A percentile compares a stretch with the other conserved stretches of the same genome.
These are phyloP conservation scores for Saccharomycopsis guyanensis DNA, from an alignment of 805 yeast genomes.

Conservation along the genomic window DNA sequence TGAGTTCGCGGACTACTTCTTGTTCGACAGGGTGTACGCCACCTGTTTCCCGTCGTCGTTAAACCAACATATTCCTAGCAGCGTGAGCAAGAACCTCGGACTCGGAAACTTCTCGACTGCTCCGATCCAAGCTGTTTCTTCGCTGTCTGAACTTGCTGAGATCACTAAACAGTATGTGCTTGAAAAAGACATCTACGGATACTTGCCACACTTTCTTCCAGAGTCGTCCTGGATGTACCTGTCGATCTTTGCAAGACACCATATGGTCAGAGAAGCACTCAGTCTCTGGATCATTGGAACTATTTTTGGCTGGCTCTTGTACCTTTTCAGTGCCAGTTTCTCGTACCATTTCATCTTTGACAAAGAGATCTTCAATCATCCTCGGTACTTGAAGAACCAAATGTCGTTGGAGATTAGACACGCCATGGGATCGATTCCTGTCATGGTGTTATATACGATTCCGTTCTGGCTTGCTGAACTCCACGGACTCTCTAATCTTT, in stretches of 20 bases:
- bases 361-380: slow-evolving; percentile 87
- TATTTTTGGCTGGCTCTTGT: slow-evolving; percentile 81
- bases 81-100: slow-evolving; percentile 23
- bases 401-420: slow-evolving; percentile 73
- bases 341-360: slow-evolving; percentile 79
- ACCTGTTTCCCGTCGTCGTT: slow-evolving; percentile 52
- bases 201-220: slow-evolving; percentile 50
- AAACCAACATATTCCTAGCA: slow-evolving; percentile 29
- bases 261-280: slow-evolving; percentile 60
- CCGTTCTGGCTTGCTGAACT: slow-evolving; percentile 88
- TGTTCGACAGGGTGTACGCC: slow-evolving; percentile 73
- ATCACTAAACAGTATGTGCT: slow-evolving; percentile 16
- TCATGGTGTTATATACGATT: slow-evolving; percentile 77
- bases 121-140: slow-evolving; percentile 12
- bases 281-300: slow-evolving; percentile 64
- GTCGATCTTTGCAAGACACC: slow-evolving; percentile 69
- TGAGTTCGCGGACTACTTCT: slow-evolving; percentile 66
- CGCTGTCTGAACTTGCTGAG: slow-evolving; percentile 2
- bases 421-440: slow-evolving; percentile 77
- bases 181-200: slow-evolving; percentile 46
- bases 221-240: slow-evolving; percentile 48
- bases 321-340: slow-evolving; percentile 65
- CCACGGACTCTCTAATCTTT: slow-evolving; percentile 74
- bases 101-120: slow-evolving; percentile 21
- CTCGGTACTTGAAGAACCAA: slow-evolving; percentile 91